Evolutionary conservation across 768 basidiomycete genomes (phyloP), one percentile per base, ranked within the genome.

Genomic region (Lentinula raphanica): DNA sequence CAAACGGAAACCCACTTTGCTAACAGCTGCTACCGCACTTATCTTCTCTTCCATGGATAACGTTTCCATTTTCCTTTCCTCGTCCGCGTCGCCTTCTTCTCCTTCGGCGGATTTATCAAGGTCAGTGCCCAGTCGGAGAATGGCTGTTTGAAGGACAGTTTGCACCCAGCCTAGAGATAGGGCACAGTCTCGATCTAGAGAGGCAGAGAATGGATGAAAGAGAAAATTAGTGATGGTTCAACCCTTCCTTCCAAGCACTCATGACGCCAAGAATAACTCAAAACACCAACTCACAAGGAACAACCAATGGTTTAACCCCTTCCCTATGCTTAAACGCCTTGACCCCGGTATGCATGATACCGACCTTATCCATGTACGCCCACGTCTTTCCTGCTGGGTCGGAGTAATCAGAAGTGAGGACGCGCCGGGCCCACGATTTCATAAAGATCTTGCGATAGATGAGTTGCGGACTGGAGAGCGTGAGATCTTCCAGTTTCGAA

Each of bases 271-370:
- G n/a, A n/a, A n/a, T n/a, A n/a, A n/a, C n/a, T n/a, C n/a, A n/a
- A n/a, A n/a, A n/a, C n/a, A n/a, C n/a, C n/a, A 50, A 50, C 68
- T 23, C 58, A 74, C 78, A 71, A 48, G 71, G 71, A 5, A 72
- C 71, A 58, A 69, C 67, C 27, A 72, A 58, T 7, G 71, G 71
- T 11, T 62, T 58, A 44, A 68, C 66, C 60, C 68, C 66, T 3
- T 69, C 66, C 23, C 74, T 66, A 57, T 78, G 77, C 53, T 72
- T 69, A 66, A 79, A 79, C 0, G 76, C 74, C 42, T 71, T 66
- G 12, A 69, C 69, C 12, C 78, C 79, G 0, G 79, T 80, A 62
- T 80, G 79, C 79, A 80, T 80, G 42, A 76, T 63, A 2, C 76
- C 79, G 35, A 81, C 79, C 50, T 58, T 50, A 35, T 76, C 70